Conservation (phyloP, 805 yeast species). For the Ogataea pini region DNA sequence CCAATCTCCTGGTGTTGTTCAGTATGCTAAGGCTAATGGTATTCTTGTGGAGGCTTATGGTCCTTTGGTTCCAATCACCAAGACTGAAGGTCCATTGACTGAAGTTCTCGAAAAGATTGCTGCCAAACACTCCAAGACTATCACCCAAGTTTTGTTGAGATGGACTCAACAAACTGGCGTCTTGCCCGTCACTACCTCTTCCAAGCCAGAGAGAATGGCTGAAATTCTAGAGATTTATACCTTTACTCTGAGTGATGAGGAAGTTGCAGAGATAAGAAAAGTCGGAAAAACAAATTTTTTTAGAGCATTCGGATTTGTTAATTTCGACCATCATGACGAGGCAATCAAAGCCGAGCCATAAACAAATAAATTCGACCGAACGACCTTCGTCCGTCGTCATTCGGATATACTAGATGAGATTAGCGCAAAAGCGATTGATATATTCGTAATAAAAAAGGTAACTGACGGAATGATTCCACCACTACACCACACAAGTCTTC, state of each 20-base stretch:
- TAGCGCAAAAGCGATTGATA: neutral
- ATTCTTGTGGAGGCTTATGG: conserved; percentile 47
- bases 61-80: conserved; percentile 46
- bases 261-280: conserved; percentile 29
- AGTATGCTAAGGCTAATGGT: conserved; percentile 36
- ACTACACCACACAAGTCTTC: conserved; percentile 18
- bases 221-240: conserved; percentile 38
- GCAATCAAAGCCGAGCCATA: conserved; percentile 4
- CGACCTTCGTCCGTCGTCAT: neutral
- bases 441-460: conserved; percentile 1
- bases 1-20: conserved; percentile 54
- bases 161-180: conserved; percentile 45
- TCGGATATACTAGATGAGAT: no score
- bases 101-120: conserved; percentile 35
- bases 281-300: conserved; percentile 29
- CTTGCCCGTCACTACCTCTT: conserved; percentile 48
- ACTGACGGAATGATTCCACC: no score
- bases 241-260: conserved; percentile 36
- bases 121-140: conserved; percentile 39
- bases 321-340: conserved; percentile 7
- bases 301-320: conserved; percentile 17
- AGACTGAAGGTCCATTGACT: conserved; percentile 34
- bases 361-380: no score
- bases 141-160: conserved; percentile 45
- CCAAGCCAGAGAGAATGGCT: conserved; percentile 42